A percentile compares a stretch with the other conserved stretches of the same genome.
These are phyloP conservation scores for Diaporthe sp. DNA, from an alignment of 2,329 filamentous ascomycete species.

Conservation along the genomic window DNA sequence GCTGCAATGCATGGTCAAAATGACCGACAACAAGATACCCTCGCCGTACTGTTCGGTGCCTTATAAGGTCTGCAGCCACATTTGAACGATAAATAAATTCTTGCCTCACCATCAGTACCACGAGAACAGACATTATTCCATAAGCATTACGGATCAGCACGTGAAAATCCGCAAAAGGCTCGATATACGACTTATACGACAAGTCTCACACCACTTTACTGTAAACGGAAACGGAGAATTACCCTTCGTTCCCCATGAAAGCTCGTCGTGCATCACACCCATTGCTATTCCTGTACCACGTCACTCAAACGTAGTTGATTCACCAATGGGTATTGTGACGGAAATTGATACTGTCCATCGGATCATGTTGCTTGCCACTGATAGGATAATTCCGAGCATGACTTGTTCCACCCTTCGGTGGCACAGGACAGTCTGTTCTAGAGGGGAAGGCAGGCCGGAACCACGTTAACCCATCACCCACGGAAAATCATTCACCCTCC, in stretches of 20 bases:
- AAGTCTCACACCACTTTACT: neutral
- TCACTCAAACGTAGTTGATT: neutral
- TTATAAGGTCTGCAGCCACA: neutral
- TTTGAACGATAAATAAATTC: neutral
- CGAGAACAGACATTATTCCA: neutral
- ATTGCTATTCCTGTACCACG: neutral
- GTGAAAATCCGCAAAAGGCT: neutral
- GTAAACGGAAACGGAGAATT: constrained; percentile 7
- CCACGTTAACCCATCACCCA: neutral
- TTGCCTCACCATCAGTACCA: neutral
- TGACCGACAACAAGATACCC: neutral
- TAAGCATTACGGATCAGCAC: constrained; percentile 9
- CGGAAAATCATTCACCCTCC: neutral
- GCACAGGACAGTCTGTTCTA: neutral
- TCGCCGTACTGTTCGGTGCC: neutral
- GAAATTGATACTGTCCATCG: neutral
- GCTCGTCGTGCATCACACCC: neutral
- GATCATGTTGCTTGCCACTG: neutral
- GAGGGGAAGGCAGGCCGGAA: neutral
- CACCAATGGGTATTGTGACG: neutral
- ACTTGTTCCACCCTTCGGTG: neutral
- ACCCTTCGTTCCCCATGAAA: neutral
- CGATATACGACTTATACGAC: constrained; percentile 15
- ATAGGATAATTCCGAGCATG: neutral
- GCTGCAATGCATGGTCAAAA: neutral